phyloP scores from a whole-genome alignment of 1,284 basidiomycete species.

The Psilocybe mexicana region DNA sequence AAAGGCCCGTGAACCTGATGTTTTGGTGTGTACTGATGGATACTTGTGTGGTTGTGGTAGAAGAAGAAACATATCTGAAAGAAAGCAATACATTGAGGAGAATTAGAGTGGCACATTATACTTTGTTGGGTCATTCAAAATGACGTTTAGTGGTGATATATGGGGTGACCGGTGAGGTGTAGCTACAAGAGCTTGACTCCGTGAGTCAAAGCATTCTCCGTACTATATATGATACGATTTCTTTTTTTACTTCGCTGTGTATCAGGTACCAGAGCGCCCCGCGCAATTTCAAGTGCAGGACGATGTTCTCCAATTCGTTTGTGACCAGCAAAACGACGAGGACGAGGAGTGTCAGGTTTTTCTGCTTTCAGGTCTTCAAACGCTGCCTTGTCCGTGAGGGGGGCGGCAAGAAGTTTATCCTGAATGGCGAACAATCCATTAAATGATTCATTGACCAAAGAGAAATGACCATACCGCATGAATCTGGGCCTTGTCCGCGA shows the following conservation, averaged over 20 bases:
- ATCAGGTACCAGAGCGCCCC: conserved; percentile 44
- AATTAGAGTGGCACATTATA: neutral
- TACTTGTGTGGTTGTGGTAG: neutral
- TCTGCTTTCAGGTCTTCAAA: conserved; percentile 39
- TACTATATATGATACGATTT: conserved; percentile 26
- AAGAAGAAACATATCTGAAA: neutral
- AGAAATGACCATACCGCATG: conserved; percentile 46
- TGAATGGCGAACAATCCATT: conserved; percentile 22
- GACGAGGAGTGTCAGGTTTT: conserved; percentile 28
- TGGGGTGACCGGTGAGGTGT: neutral
- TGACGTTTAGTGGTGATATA: no score
- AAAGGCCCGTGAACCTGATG: no score
- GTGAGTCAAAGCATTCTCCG: conserved; percentile 23
- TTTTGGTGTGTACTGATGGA: no score
- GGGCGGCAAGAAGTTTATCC: conserved; percentile 56
- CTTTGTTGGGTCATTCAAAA: neutral
- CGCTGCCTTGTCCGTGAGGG: conserved; percentile 41
- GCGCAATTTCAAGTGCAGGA: conserved; percentile 46
- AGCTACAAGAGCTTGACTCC: conserved; percentile 4
- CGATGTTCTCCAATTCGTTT: conserved; percentile 50
- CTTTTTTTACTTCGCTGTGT: conserved; percentile 26
- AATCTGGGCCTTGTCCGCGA: conserved; percentile 46
- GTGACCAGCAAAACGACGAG: conserved; percentile 47
- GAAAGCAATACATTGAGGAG: neutral
- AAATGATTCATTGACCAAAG: neutral